Evolutionary conservation across 768 basidiomycete genomes (phyloP), one percentile per base, ranked within the genome.

Genomic region (Lactifluus volemus): DNA sequence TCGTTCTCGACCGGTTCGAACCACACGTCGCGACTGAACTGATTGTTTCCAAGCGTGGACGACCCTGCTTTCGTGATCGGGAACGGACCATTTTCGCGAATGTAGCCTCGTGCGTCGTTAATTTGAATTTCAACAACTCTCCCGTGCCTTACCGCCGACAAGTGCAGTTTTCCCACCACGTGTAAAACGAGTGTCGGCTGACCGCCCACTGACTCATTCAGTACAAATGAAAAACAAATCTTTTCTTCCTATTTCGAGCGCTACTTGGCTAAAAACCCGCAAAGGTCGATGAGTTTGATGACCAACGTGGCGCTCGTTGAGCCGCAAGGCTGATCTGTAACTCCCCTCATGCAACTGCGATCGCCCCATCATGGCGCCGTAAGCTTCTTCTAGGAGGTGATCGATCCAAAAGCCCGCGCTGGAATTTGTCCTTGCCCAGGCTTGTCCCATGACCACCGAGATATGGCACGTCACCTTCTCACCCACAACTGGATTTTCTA

Each of bases 61-160:
- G 50, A 59, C 32, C 57, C 50, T 34, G 57, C 41, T 25, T 49
- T 41, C 48, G 49, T 34, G 19, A 47, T 42, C 19, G 44, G 49
- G 50, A 32, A 34, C 30, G 55, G 38, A 14, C 49, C 60, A 25
- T n/a, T n/a, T n/a, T n/a, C 49, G 50, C 44, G 49, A 54, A 57
- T 61, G 25, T 57, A 53, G 56, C 56, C 52, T 58, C 56, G 52
- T 63, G 61, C 17, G 12, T 17, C 10, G 14, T 5, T 15, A 19
- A 61, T 61, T 60, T 61, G 49, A 55, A 51, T 55, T 61, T 57
- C 55, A 48, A 51, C 45, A 58, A 62, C 61, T 53, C 51, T n/a
- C 8, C 9, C 30, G 47, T 49, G 25, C 53, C 39, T 25, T 54
- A 48, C 47, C 29, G 52, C 38, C 53, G 53, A 29, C 59, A 15